A percentile compares a stretch with the other conserved stretches of the same genome.
Conservation (phyloP, 306 rosid species). For the Phaseolus lunatus region DNA sequence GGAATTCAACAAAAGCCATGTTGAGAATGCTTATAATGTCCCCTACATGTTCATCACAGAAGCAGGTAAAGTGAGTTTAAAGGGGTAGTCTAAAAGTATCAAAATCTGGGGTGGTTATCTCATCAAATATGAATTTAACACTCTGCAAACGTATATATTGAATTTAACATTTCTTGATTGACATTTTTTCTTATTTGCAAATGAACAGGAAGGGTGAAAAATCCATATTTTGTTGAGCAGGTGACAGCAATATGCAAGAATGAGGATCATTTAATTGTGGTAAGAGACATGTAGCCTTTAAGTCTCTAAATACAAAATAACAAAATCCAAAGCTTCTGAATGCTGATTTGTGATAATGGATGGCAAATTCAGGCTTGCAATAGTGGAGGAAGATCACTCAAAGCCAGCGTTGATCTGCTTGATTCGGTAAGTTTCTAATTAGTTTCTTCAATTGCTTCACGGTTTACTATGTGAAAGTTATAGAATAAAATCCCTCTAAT, state of each 20-base stretch:
- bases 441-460: background rate
- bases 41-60: constrained; percentile 52
- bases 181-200: constrained; percentile 28
- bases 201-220: constrained; percentile 50
- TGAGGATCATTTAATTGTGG: constrained; percentile 51
- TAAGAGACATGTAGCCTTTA: background rate
- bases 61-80: constrained; percentile 35
- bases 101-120: background rate
- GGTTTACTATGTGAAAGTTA: too few species aligned
- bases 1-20: constrained; percentile 52
- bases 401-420: constrained; percentile 40
- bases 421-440: constrained; percentile 38
- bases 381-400: constrained; percentile 46
- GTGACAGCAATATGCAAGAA: constrained; percentile 41
- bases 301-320: background rate
- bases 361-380: constrained; percentile 49
- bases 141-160: too few species aligned
- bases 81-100: background rate
- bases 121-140: background rate
- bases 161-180: background rate
- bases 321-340: background rate
- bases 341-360: constrained; percentile 26
- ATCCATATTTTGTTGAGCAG: constrained; percentile 47
- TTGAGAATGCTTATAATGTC: constrained; percentile 48
- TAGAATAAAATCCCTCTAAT: too few species aligned